Conservation (phyloP, 176 grass and related monocot species). For the Avena sativa region DNA sequence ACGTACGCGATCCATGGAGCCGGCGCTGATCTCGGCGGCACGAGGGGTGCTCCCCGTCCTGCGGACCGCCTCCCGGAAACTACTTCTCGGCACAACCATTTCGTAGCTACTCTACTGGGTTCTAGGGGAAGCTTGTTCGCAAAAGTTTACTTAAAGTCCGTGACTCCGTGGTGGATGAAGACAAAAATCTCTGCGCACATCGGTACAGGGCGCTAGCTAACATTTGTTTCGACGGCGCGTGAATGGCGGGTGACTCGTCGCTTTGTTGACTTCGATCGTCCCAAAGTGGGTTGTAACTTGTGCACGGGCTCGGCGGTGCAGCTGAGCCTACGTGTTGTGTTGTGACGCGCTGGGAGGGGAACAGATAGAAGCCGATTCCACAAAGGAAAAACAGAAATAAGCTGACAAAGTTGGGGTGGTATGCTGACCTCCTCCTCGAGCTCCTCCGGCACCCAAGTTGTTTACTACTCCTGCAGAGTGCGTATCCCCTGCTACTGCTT, state of each 20-base stretch:
- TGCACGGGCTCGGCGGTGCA: not conserved
- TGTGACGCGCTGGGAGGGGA: not conserved
- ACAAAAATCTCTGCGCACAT: not conserved
- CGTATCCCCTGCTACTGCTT: not conserved
- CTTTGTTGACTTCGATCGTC: slow-evolving; percentile 31
- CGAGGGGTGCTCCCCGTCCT: slow-evolving; percentile 52
- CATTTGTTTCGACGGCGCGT: not conserved
- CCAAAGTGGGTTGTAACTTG: slow-evolving; percentile 17
- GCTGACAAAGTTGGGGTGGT: not conserved
- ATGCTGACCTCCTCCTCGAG: slow-evolving; percentile 22
- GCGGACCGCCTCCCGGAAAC: slow-evolving; percentile 24
- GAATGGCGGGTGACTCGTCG: not conserved
- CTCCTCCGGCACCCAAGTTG: not conserved
- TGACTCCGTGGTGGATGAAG: not conserved
- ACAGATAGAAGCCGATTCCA: not conserved
- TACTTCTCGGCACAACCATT: not conserved
- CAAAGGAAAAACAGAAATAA: not conserved
- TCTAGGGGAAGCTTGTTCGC: too few relatives aligned
- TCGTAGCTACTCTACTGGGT: not conserved
- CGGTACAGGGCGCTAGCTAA: not conserved
- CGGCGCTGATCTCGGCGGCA: slow-evolving; percentile 25
- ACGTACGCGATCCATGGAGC: slow-evolving; percentile 45
- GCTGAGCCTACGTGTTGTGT: not conserved
- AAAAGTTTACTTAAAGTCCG: not conserved
- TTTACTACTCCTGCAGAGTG: not conserved